Evolutionary conservation across 495 filamentous ascomycete species (phyloP), one percentile per base, ranked within the genome.

Genomic region (Talaromyces stipitatus): DNA sequence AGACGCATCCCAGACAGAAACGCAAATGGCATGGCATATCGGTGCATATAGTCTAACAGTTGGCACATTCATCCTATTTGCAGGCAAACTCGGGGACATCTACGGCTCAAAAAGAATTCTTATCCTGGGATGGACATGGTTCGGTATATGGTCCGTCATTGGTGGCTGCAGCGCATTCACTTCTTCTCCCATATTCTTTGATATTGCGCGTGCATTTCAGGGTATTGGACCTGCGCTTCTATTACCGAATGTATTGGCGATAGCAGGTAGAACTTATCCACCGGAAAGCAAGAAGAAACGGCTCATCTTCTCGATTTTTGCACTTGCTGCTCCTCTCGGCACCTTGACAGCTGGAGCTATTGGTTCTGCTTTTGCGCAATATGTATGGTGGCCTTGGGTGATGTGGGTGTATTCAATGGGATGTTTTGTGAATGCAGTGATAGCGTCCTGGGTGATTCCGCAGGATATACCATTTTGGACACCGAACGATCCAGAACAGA

Each of bases 311-410:
- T 72, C 79, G 0, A 41, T 85, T 6, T 88, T 88, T 59, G 86
- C 84, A 3, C 83, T 81, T 1, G 73, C 73, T 38, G 84, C 85
- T 0, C 86, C 85, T 0, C 70, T 63, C 4, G 84, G 86, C 0
- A 72, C 66, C 23, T 60, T 82, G 2, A 8, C 82, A 1, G 85
- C 83, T 0, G 69, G 69, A 1, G 64, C 78, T 0, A 79, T 86
- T 55, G 68, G 73, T 0, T 66, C 69, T 0, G 48, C 87, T 3
- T 80, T 85, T 18, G 69, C 78, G 2, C 67, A 80, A 28, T 59
- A 75, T 4, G 74, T 71, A 2, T 84, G 79, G 78, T 89, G 85
- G 87, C 82, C 79, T 1, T 89, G 86, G 87, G 71, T 78, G 0
- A 79, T 61, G 88, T 78, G 80, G 66, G 70, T 3, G 72, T 82